phyloP scores from a whole-genome alignment of 352 stramenopile species.

The Pythium guiyangense region DNA sequence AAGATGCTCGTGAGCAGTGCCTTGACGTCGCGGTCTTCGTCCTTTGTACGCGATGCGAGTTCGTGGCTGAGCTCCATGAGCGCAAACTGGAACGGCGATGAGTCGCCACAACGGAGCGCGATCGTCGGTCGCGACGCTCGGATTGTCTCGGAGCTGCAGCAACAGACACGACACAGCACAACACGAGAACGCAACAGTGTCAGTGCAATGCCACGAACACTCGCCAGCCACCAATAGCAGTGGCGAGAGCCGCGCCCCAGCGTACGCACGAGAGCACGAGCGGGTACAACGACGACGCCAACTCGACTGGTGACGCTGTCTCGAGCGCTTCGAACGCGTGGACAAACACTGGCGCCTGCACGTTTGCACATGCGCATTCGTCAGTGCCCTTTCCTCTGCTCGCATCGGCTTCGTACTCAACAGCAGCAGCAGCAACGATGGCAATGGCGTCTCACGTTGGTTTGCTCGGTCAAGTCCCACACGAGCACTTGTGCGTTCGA shows the following conservation, averaged over 20 bases:
- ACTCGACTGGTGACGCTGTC: conserved; percentile 15
- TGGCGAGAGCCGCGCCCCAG: no score
- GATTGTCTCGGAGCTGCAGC: conserved; percentile 46
- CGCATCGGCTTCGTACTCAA: no score
- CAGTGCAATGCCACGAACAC: not conserved
- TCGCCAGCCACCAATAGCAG: no score
- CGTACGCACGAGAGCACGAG: conserved; percentile 42
- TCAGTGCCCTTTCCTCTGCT: no score
- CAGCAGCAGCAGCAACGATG: no score
- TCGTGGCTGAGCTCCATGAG: conserved; percentile 20
- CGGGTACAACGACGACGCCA: conserved; percentile 30
- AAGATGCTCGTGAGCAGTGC: conserved; percentile 16
- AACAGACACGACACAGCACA: no score
- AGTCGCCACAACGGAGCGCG: conserved; percentile 19
- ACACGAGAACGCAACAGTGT: no score
- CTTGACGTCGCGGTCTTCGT: conserved; percentile 15
- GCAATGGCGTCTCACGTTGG: conserved; percentile 38
- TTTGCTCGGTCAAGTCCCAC: conserved; percentile 46
- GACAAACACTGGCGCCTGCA: conserved; percentile 28
- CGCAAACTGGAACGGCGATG: conserved; percentile 21
- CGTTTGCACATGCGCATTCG: no score
- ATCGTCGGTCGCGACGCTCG: conserved; percentile 44
- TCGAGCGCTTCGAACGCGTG: conserved; percentile 21
- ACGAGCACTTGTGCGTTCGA: conserved; percentile 37
- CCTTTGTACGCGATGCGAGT: conserved; percentile 11